Conservation (phyloP, 2,329 filamentous ascomycete genomes). For the Plenodomus lindquistii region DNA sequence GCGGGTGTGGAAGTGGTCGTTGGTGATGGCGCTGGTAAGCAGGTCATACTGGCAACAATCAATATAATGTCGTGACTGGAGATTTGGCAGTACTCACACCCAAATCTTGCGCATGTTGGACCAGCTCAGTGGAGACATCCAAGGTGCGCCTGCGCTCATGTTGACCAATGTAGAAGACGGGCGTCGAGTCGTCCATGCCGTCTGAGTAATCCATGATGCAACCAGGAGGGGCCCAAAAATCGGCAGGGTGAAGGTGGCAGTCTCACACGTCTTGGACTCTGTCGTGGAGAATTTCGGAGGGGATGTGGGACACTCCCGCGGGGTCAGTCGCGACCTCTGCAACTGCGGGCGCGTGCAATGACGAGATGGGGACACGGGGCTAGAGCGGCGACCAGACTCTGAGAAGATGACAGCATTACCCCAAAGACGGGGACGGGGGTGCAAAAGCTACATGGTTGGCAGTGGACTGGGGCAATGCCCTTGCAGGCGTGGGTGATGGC, state of each 20-base stretch:
- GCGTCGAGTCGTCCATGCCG: conserved; percentile 43
- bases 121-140: conserved; percentile 66
- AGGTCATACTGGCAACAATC: conserved; percentile 70
- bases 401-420: conserved; percentile 1
- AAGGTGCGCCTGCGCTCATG: conserved; percentile 68
- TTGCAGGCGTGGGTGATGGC: not conserved
- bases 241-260: not conserved
- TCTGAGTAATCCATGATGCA: conserved; percentile 35
- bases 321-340: not conserved
- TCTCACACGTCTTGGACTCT: not conserved
- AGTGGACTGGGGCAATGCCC: not conserved
- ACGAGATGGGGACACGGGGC: not conserved
- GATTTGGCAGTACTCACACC: conserved; percentile 58
- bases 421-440: not conserved
- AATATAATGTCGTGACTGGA: conserved; percentile 1
- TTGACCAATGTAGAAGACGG: conserved; percentile 71
- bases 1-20: conserved; percentile 69
- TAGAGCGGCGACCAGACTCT: not conserved
- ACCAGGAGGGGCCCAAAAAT: not conserved
- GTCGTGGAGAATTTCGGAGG: not conserved
- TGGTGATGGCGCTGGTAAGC: conserved; percentile 78
- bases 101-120: conserved; percentile 68
- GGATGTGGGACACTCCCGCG: not conserved
- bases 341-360: not conserved
- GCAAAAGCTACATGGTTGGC: conserved; percentile 1